Conservation (phyloP, 805 yeast genomes). For the Ogataea corticis region DNA sequence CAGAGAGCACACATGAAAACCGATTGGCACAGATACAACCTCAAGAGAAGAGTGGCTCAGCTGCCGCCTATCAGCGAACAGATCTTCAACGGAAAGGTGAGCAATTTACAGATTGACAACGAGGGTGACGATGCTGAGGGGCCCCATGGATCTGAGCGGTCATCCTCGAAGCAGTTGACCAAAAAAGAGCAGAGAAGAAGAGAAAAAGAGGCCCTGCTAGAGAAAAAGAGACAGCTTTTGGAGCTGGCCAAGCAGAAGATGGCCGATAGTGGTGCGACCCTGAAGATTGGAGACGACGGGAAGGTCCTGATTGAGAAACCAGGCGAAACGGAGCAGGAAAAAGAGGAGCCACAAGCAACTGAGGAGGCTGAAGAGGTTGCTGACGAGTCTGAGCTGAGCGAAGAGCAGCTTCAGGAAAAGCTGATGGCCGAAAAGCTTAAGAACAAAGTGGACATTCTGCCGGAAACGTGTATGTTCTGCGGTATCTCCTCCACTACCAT, state of each 20-base stretch:
- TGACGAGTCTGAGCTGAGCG: slow-evolving; percentile 31
- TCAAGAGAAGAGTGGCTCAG: slow-evolving; percentile 88
- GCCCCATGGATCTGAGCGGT: slow-evolving; percentile 22
- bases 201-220: slow-evolving; percentile 50
- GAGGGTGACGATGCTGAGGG: slow-evolving; percentile 26
- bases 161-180: slow-evolving; percentile 33
- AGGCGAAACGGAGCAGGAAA: slow-evolving; percentile 22
- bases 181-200: slow-evolving; percentile 52
- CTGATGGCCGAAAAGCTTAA: slow-evolving; percentile 45
- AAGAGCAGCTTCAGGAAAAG: slow-evolving; percentile 44
- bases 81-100: slow-evolving; percentile 32
- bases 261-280: slow-evolving; percentile 32
- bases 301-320: slow-evolving; percentile 22
- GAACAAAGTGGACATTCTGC: slow-evolving; percentile 48
- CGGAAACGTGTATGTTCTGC: slow-evolving; percentile 53
- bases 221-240: slow-evolving; percentile 48
- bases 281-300: slow-evolving; percentile 29
- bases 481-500: slow-evolving; percentile 37
- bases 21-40: slow-evolving; percentile 96
- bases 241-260: slow-evolving; percentile 47
- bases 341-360: slow-evolving; percentile 9
- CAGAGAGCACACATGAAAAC: slow-evolving; percentile 95
- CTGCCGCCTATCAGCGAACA: slow-evolving; percentile 59
- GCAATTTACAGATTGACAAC: slow-evolving; percentile 19
- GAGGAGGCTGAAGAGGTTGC: slow-evolving; percentile 5